Base-by-base conservation (phyloP, 2,329 filamentous ascomycete species). In the Ceratocystis ficicola region DNA sequence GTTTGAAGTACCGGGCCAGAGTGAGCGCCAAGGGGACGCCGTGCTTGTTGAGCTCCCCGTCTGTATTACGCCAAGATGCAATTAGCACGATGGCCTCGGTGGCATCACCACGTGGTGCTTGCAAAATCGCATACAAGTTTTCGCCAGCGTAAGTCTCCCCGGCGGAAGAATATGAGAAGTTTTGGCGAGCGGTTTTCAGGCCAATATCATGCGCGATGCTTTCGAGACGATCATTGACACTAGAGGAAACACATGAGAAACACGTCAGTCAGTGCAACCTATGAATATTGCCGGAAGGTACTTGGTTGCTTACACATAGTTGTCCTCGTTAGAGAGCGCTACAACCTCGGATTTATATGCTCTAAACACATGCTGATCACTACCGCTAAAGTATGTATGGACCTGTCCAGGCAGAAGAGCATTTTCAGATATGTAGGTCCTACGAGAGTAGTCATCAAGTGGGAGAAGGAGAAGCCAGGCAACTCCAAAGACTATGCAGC, bases 381-480 rank as follows among this genome's bases (percentile, higher is more conserved):
- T 96, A 20, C 94, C 94, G 5, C 89, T 87, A 73, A 99, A 99
- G 76, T 99, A 99, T 1, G 94, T 96, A 77, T 97, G 93, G 7
- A 97, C 94, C 76, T 99, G 94, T 1, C 92, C 94, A 0, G 94
- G 94, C 15, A 99, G 80, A 44, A 99, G 84, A 10, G 94, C 94
- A 74, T 99, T 99, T 75, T 99, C 94, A 55, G 93, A 97, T 67
- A 99, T 94, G 75, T 99, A 99, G 0, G 93, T 99, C 68, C 84
- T 82, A 70, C 94, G 86, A 63, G 91, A 96, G 78, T 97, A 96
- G 70, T 92, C 84, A 75, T 97, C 83, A 64, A 97, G 81, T 2
- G 94, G 94, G 1, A 99, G 83, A 41, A 97, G 81, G 25, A 96
- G 83, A 15, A 99, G 85, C 90, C 93, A 99, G 70, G 85, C 83